A percentile compares a stretch with the other conserved stretches of the same genome.
These are phyloP conservation scores for Panicum hallii DNA, from an alignment of 202 grass and related monocot species.

Conservation along the genomic window DNA sequence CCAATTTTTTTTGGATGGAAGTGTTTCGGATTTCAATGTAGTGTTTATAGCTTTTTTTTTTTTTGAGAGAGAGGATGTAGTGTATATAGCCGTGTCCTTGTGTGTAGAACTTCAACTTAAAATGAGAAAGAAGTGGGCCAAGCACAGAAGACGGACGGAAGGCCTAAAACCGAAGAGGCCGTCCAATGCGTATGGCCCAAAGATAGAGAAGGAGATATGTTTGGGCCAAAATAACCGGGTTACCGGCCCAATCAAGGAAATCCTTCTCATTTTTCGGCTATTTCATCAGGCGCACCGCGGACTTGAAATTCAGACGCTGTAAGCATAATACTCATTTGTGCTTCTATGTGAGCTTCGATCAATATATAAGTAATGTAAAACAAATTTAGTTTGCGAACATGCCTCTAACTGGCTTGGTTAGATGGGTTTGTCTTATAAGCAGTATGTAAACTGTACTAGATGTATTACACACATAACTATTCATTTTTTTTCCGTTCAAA, in stretches of 20 bases:
- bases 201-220: background rate
- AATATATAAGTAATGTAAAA: too few relatives aligned
- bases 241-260: background rate
- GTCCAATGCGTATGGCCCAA: background rate
- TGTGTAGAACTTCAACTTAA: background rate
- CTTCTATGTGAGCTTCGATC: background rate
- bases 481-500: too few relatives aligned
- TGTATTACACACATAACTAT: too few relatives aligned
- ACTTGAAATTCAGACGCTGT: too few relatives aligned
- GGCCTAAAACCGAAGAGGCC: background rate
- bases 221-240: background rate
- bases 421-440: too few relatives aligned
- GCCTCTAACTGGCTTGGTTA: too few relatives aligned
- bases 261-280: background rate
- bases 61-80: background rate
- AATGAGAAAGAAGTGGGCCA: background rate
- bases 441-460: too few relatives aligned
- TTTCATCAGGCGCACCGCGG: too few relatives aligned
- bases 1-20: background rate
- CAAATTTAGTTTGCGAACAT: too few relatives aligned
- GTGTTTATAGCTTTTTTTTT: background rate
- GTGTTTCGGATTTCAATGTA: background rate
- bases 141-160: too few relatives aligned
- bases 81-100: background rate
- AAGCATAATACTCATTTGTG: too few relatives aligned